Evolutionary conservation across 2,329 filamentous ascomycete species (phyloP), one percentile per base, ranked within the genome.

Genomic region (Aspergillus brunneoviolaceus): DNA sequence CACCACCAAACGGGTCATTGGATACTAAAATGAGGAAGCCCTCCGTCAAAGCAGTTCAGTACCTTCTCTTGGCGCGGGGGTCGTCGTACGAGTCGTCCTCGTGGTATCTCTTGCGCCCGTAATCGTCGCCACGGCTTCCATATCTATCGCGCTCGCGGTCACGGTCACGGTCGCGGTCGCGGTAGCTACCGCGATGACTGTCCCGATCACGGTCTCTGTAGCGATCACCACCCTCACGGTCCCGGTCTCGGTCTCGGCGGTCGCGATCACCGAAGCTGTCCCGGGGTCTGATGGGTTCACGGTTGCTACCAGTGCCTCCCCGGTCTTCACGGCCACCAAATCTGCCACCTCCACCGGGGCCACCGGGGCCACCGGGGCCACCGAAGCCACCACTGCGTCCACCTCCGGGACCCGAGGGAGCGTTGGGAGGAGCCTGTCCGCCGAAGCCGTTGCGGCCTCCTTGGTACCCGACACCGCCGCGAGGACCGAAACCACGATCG

Each of bases 51-150:
- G 31, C 47, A 56, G 49, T 49, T 76, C 77, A 87, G 73, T 87
- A 88, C 72, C 85, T 81, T 71, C 85, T 81, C 72, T 85, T 82
- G 68, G 80, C 81, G 67, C 85, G 82, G 54, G 82, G 81, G 76
- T 96, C 93, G 72, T 96, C 92, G 78, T 93, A 89, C 66, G 86
- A 85, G 73, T 88, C 87, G 72, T 89, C 89, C 55, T 96, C 92
- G 76, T 90, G 92, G 55, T 87, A 83, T 73, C 88, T 86, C 71
- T 82, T 90, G 85, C 73, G 85, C 77, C 76, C 79, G 60, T 83
- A 80, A 55, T 84, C 84, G 66, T 85, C 82, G 19, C 53, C 42
- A 53, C 82, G 79, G 65, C 79, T 77, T 59, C 73, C 74, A 51
- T 80, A 79, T 61, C 78, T 75, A 62, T 82, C 80, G 52, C 79